Evolutionary conservation across 805 yeast species (phyloP).

Genomic region (Starmerella sp.): DNA sequence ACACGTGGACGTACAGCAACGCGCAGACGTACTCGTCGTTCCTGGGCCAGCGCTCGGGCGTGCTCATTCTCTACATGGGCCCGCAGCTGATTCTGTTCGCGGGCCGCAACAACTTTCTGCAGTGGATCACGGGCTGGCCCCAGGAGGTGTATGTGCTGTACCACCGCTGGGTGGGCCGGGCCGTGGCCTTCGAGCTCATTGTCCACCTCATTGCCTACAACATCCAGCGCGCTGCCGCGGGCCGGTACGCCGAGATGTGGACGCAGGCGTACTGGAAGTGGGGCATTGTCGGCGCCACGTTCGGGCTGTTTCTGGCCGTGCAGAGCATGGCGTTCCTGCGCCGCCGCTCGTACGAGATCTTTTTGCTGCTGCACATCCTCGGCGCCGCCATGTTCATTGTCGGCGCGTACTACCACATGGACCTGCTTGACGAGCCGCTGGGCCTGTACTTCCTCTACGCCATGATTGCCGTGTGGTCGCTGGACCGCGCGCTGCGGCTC

Average conservation of each 20-base stretch:
- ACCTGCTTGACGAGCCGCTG: slow-evolving; percentile 13
- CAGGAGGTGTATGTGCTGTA: slow-evolving; percentile 46
- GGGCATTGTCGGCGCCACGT: slow-evolving; percentile 22
- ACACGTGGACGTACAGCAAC: slow-evolving; percentile 1
- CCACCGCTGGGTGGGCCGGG: slow-evolving; percentile 36
- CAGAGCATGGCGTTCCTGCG: slow-evolving; percentile 45
- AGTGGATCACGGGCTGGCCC: slow-evolving; percentile 48
- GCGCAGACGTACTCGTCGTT: slow-evolving; percentile 1
- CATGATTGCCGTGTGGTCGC: slow-evolving; percentile 55
- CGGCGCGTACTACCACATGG: slow-evolving; percentile 46
- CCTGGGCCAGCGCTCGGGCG: slow-evolving; percentile 17
- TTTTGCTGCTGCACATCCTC: slow-evolving; percentile 44
- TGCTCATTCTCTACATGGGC: slow-evolving; percentile 16
- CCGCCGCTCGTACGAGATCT: slow-evolving; percentile 43
- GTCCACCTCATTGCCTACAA: slow-evolving; percentile 24
- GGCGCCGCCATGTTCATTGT: slow-evolving; percentile 38
- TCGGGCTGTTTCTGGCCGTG: slow-evolving; percentile 34
- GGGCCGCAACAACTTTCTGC: slow-evolving; percentile 59
- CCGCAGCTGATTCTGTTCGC: slow-evolving; percentile 37
- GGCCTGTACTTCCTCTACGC: slow-evolving; percentile 35
- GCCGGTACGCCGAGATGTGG: slow-evolving; percentile 14
- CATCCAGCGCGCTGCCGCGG: slow-evolving; percentile 13
- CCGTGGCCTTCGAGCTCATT: slow-evolving; percentile 20
- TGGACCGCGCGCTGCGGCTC: slow-evolving; percentile 51
- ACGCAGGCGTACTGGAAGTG: slow-evolving; percentile 15